A percentile compares a stretch with the other conserved stretches of the same genome.
Conservation (phyloP, 2,329 filamentous ascomycete species). For the Ascochyta fabae region DNA sequence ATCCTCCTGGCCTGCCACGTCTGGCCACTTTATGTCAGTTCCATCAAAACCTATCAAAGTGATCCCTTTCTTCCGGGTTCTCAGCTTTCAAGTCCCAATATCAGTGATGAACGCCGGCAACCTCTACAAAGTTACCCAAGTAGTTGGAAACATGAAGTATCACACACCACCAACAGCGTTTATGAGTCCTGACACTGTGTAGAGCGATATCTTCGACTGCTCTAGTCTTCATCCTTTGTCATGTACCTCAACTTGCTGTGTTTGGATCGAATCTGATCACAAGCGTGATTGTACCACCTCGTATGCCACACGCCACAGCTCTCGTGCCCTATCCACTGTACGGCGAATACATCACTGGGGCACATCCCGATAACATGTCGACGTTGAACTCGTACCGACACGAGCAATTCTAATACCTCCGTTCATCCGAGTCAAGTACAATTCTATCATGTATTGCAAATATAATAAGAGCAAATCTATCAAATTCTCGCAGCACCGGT, state of each 20-base stretch:
- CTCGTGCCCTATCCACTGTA: neutral
- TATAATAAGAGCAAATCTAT: too few species aligned
- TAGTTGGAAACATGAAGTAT: neutral
- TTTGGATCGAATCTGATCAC: neutral
- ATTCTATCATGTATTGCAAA: neutral
- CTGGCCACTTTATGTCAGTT: too few species aligned
- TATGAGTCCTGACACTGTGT: neutral
- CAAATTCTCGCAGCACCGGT: too few species aligned
- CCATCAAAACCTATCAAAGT: too few species aligned
- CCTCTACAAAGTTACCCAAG: neutral
- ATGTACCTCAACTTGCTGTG: neutral
- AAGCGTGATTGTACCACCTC: neutral
- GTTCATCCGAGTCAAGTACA: too few species aligned
- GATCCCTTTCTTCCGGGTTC: too few species aligned
- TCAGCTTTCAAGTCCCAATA: too few species aligned
- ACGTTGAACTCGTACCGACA: neutral
- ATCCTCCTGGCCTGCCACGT: too few species aligned
- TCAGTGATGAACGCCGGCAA: too few species aligned
- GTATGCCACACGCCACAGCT: neutral
- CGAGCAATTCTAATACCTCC: neutral
- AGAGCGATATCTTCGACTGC: neutral
- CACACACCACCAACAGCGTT: neutral
- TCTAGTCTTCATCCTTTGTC: conserved; percentile 1
- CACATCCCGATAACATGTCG: neutral
- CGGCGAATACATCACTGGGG: neutral